A percentile compares a stretch with the other conserved stretches of the same genome.
phyloP scores from a whole-genome alignment of 371 early-diverging fungal species.

The Haplosporangium sp. region DNA sequence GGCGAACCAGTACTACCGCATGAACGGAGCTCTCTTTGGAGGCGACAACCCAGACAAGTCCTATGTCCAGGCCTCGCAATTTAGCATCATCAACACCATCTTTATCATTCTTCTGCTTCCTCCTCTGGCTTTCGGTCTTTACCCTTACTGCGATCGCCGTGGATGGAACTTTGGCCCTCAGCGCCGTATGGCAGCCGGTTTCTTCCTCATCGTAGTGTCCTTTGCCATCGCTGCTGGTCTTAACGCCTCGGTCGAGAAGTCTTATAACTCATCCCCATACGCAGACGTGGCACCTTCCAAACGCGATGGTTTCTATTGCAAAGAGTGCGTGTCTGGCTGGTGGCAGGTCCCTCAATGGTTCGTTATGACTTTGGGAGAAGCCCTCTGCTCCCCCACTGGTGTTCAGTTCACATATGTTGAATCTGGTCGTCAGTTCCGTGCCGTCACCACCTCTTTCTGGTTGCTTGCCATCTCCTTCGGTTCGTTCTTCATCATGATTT shows the following conservation, averaged over 20 bases:
- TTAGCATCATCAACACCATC: slow-evolving; percentile 55
- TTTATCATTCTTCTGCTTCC: slow-evolving; percentile 70
- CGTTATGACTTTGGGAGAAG: slow-evolving; percentile 72
- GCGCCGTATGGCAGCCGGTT: slow-evolving; percentile 64
- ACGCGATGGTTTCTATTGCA: slow-evolving; percentile 37
- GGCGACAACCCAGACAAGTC: slow-evolving; percentile 7
- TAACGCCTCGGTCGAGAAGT: slow-evolving; percentile 53
- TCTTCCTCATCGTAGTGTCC: slow-evolving; percentile 56
- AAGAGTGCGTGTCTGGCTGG: slow-evolving; percentile 53
- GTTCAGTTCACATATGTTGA: slow-evolving; percentile 73
- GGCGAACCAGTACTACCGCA: slow-evolving; percentile 62
- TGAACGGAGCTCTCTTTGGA: slow-evolving; percentile 55
- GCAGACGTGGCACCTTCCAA: slow-evolving; percentile 2
- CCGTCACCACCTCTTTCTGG: slow-evolving; percentile 62
- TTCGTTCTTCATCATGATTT: slow-evolving; percentile 41
- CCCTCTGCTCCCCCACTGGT: slow-evolving; percentile 72
- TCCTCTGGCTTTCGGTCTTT: slow-evolving; percentile 61
- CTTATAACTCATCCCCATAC: slow-evolving; percentile 25
- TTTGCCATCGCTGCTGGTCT: slow-evolving; percentile 57
- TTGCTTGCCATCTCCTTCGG: slow-evolving; percentile 58
- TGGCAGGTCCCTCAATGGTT: slow-evolving; percentile 74
- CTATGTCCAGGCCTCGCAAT: slow-evolving; percentile 34
- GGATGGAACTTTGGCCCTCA: slow-evolving; percentile 59
- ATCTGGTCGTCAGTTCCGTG: slow-evolving; percentile 59
- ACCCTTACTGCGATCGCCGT: slow-evolving; percentile 58